These are phyloP conservation scores for Pichia sp. DNA, from an alignment of 1,139 yeast genomes.

Conservation along the genomic window DNA sequence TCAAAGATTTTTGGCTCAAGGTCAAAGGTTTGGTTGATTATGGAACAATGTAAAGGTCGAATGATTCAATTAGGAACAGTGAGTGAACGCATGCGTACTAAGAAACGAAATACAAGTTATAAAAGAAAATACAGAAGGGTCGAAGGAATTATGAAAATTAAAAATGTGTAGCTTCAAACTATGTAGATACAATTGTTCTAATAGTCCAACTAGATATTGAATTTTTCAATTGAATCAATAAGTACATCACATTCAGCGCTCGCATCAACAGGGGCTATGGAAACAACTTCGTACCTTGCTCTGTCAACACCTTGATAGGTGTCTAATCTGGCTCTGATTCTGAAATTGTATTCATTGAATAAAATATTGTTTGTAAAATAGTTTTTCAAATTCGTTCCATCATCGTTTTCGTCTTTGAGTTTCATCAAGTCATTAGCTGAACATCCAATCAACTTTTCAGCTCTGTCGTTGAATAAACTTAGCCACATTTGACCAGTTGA, in stretches of 20 bases:
- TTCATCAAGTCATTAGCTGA: constrained; percentile 60
- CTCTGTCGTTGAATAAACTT: constrained; percentile 82
- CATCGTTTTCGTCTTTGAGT: constrained; percentile 38
- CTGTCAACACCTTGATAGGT: constrained; percentile 72
- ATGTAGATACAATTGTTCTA: too few relatives aligned
- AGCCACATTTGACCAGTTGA: constrained; percentile 80
- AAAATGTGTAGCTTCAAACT: too few relatives aligned
- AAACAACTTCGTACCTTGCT: constrained; percentile 63
- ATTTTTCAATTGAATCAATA: constrained; percentile 38
- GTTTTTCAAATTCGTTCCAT: constrained; percentile 35
- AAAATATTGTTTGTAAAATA: constrained; percentile 42
- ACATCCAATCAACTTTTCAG: constrained; percentile 55
- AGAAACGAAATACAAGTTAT: too few relatives aligned
- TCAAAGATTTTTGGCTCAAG: constrained; percentile 59
- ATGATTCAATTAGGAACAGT: too few relatives aligned
- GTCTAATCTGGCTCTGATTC: constrained; percentile 78
- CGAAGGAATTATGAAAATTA: too few relatives aligned
- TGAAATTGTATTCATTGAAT: constrained; percentile 63
- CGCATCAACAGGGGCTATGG: constrained; percentile 49
- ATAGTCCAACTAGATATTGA: constrained; percentile 23
- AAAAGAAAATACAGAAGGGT: too few relatives aligned
- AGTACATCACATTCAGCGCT: constrained; percentile 55
- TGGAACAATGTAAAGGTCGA: constrained; percentile 10
- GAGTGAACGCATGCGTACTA: too few relatives aligned
- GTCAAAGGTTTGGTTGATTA: constrained; percentile 43